phyloP scores from a whole-genome alignment of 1,284 basidiomycete species.

The Coniferiporia weirii region DNA sequence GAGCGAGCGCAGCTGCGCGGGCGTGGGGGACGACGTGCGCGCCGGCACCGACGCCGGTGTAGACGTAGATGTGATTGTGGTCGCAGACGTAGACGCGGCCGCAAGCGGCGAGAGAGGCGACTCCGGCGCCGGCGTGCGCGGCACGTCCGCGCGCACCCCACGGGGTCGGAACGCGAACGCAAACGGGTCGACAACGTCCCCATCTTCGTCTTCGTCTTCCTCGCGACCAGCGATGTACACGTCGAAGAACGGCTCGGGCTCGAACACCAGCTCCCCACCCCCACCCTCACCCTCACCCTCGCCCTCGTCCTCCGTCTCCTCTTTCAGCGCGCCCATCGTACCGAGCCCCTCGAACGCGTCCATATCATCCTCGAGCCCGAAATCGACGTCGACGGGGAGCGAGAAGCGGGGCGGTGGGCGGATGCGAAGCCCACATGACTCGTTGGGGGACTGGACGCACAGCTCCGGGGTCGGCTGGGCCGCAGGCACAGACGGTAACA shows the following conservation, averaged over 20 bases:
- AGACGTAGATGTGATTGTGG: background rate
- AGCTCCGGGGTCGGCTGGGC: background rate
- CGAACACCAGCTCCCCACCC: background rate
- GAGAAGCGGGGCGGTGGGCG: constrained; percentile 13
- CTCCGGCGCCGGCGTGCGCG: background rate
- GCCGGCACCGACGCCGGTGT: background rate
- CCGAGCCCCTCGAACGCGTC: background rate
- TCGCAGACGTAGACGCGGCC: background rate
- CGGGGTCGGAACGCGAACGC: background rate
- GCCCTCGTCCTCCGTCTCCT: constrained; percentile 1
- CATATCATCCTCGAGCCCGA: background rate
- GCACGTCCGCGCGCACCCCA: background rate
- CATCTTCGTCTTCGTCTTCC: background rate
- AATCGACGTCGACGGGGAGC: constrained; percentile 10
- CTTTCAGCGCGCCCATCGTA: background rate
- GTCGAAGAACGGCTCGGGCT: constrained; percentile 8
- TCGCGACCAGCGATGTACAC: background rate
- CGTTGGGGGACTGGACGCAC: too few relatives aligned
- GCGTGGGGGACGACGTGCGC: too few relatives aligned
- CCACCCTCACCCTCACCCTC: constrained; percentile 5
- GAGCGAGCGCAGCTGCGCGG: background rate
- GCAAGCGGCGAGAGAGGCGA: background rate
- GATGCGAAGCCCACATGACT: background rate
- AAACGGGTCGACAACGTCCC: background rate
- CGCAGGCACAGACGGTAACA: background rate